Conservation (phyloP, 768 basidiomycete genomes). For the Fibroporia radiculosa region DNA sequence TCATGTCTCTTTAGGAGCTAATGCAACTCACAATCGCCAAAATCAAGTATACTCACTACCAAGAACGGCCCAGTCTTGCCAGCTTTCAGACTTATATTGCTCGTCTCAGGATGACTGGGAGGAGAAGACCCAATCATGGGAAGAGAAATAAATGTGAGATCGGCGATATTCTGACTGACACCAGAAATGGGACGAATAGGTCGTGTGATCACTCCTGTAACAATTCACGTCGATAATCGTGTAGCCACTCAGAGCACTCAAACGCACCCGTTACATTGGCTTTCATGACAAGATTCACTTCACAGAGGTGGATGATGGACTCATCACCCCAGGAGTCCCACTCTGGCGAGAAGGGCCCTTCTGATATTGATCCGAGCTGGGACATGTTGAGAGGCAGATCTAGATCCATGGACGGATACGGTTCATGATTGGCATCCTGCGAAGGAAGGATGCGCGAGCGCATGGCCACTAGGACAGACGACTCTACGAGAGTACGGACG, state of each 20-base stretch:
- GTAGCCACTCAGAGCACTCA: constrained; percentile 1
- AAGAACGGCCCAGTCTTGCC: constrained; percentile 36
- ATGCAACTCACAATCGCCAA: constrained; percentile 48
- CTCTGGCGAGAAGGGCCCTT: constrained; percentile 22
- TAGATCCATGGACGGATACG: constrained; percentile 34
- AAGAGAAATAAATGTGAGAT: constrained; percentile 36
- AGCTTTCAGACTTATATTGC: constrained; percentile 8
- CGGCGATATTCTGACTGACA: constrained; percentile 28
- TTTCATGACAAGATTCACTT: constrained; percentile 47
- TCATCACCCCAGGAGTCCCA: constrained; percentile 60
- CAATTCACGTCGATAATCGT: constrained; percentile 1
- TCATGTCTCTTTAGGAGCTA: not conserved
- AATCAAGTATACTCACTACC: constrained; percentile 47
- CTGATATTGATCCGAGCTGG: constrained; percentile 22
- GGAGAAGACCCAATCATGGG: constrained; percentile 10
- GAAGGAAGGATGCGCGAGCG: constrained; percentile 46
- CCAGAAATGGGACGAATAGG: constrained; percentile 41
- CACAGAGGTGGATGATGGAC: constrained; percentile 48
- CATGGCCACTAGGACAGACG: constrained; percentile 54
- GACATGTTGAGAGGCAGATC: constrained; percentile 28
- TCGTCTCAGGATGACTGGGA: constrained; percentile 21
- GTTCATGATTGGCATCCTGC: constrained; percentile 14
- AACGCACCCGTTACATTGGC: constrained; percentile 35
- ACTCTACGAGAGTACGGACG: constrained; percentile 30
- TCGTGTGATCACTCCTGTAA: constrained; percentile 32